These are phyloP conservation scores for Alisma plantagoaquatica DNA, from an alignment of 106 monocot species.

Conservation along the genomic window DNA sequence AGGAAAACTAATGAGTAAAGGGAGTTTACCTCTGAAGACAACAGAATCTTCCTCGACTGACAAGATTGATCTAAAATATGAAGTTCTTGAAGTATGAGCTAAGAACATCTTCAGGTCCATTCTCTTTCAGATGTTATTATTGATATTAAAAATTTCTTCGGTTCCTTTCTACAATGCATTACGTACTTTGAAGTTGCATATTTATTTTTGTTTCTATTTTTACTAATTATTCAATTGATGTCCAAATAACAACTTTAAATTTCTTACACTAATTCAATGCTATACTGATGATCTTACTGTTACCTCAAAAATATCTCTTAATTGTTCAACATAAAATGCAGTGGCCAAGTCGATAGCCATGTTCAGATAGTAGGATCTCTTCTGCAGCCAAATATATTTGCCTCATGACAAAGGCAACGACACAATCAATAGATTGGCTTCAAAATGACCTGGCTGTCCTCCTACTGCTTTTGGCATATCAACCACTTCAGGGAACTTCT, in stretches of 20 bases:
- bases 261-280: no score
- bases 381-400: slow-evolving; percentile 82
- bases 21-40: slow-evolving; percentile 75
- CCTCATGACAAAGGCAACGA: slow-evolving; percentile 90
- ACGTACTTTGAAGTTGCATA: no score
- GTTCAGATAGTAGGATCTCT: slow-evolving; percentile 90
- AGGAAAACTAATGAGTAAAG: slow-evolving; percentile 77
- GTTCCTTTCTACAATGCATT: no score
- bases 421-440: slow-evolving; percentile 43
- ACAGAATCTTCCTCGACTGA: slow-evolving; percentile 57
- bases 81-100: slow-evolving; percentile 79
- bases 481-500: slow-evolving; percentile 44
- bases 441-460: slow-evolving; percentile 41
- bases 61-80: slow-evolving; percentile 90
- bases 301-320: no score
- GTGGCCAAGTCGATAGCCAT: slow-evolving; percentile 95
- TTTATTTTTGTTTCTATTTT: no score
- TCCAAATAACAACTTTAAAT: no score
- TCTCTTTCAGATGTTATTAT: slow-evolving; percentile 1
- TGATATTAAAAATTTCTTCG: no score
- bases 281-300: no score
- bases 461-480: slow-evolving; percentile 38
- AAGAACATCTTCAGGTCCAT: slow-evolving; percentile 87
- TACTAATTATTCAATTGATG: no score
- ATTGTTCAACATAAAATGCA: no score